A percentile compares a stretch with the other conserved stretches of the same genome.
These are phyloP conservation scores for Sarcocystis neurona DNA, from an alignment of 169 alveolate genomes.

Conservation along the genomic window DNA sequence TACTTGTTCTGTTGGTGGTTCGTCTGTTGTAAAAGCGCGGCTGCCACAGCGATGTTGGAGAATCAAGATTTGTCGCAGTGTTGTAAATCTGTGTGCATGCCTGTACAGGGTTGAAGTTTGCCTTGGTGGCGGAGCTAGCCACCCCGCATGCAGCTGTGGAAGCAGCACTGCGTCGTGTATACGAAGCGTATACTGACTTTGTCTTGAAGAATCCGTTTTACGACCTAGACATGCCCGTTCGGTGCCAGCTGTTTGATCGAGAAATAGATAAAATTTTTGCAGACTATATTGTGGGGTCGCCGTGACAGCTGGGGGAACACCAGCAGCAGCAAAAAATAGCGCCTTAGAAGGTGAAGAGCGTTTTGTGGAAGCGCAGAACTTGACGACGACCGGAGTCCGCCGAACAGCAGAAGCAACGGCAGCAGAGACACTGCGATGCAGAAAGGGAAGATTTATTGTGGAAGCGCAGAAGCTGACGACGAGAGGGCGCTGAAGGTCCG, in stretches of 20 bases:
- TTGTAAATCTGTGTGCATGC: no score
- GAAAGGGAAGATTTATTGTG: no score
- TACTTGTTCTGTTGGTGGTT: no score
- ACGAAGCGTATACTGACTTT: slow-evolving; percentile 89
- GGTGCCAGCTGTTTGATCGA: slow-evolving; percentile 75
- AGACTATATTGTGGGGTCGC: slow-evolving; percentile 31
- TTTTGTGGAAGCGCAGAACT: no score
- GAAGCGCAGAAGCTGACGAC: no score
- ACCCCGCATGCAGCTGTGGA: slow-evolving; percentile 7
- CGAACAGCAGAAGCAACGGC: no score
- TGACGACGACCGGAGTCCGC: no score
- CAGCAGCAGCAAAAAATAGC: neutral
- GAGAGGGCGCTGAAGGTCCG: no score
- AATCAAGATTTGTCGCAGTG: neutral
- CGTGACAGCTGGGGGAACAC: neutral
- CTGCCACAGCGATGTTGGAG: neutral
- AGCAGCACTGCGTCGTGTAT: slow-evolving; percentile 79
- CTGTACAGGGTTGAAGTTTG: slow-evolving; percentile 35
- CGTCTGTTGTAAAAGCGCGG: no score
- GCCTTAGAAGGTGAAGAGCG: neutral
- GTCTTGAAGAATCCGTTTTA: slow-evolving; percentile 92
- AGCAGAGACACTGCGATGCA: no score
- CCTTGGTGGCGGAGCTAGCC: slow-evolving; percentile 37
- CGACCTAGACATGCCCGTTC: slow-evolving; percentile 83
- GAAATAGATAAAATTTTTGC: slow-evolving; percentile 71